A percentile compares a stretch with the other conserved stretches of the same genome.
Conservation (phyloP, 345 rosid genomes). For the Corchorus capsularis region DNA sequence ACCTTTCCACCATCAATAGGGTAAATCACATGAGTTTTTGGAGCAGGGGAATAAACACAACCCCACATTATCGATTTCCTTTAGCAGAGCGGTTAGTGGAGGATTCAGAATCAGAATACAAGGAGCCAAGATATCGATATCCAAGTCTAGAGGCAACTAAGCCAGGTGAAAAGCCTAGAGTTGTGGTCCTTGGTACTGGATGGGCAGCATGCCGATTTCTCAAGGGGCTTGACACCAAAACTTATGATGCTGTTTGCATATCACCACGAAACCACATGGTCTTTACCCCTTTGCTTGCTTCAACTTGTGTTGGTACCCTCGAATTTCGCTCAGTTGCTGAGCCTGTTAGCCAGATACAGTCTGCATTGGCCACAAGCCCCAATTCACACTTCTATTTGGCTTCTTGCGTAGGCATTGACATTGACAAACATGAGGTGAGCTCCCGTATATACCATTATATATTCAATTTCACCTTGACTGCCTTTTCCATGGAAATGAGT, state of each 20-base stretch:
- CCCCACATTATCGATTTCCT: conserved; percentile 40
- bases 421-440: conserved; percentile 71
- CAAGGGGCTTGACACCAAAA: conserved; percentile 58
- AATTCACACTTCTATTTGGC: conserved; percentile 86
- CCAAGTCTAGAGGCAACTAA: conserved; percentile 66
- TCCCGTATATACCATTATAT: background rate
- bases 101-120: conserved; percentile 46
- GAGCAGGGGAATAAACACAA: conserved; percentile 57
- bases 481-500: background rate
- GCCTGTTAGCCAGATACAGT: conserved; percentile 78
- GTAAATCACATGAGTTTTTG: conserved; percentile 27
- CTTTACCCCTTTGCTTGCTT: conserved; percentile 77
- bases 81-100: conserved; percentile 36
- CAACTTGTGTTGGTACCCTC: conserved; percentile 79
- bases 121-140: conserved; percentile 36
- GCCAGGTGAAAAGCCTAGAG: conserved; percentile 69
- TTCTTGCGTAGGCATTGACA: conserved; percentile 69
- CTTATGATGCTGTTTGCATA: conserved; percentile 67
- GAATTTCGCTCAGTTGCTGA: conserved; percentile 93
- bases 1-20: conserved; percentile 25
- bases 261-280: conserved; percentile 90
- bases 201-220: conserved; percentile 86
- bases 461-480: background rate
- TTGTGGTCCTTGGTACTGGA: conserved; percentile 74
- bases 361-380: conserved; percentile 69